phyloP scores from a whole-genome alignment of 1,139 yeast species.

The Yamadazyma triangularis region DNA sequence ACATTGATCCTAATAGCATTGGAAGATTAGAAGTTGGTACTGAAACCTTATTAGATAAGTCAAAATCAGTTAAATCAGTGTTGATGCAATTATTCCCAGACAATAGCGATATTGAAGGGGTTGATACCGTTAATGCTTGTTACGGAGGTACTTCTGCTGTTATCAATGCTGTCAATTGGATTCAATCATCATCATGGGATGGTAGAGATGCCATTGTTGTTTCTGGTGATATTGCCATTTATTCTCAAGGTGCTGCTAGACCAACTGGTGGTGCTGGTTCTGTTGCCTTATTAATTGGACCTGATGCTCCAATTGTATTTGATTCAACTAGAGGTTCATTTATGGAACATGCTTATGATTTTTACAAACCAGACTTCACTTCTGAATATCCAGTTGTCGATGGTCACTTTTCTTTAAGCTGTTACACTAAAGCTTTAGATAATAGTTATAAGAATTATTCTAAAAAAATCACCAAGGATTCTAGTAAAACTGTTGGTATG shows the following conservation, averaged over 20 bases:
- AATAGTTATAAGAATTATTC: slow-evolving; percentile 80
- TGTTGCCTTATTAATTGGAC: slow-evolving; percentile 92
- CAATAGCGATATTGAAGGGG: slow-evolving; percentile 90
- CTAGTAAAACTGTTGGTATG: slow-evolving; percentile 55
- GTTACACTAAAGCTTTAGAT: slow-evolving; percentile 94
- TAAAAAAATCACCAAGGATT: slow-evolving; percentile 63
- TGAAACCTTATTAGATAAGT: slow-evolving; percentile 93
- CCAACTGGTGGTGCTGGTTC: slow-evolving; percentile 99
- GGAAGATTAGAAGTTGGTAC: slow-evolving; percentile 99
- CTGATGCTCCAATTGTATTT: slow-evolving; percentile 95
- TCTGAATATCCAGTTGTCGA: slow-evolving; percentile 97
- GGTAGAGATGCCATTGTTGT: slow-evolving; percentile 98
- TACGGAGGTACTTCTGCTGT: slow-evolving; percentile 98
- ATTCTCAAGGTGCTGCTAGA: slow-evolving; percentile 96
- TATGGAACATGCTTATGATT: slow-evolving; percentile 97
- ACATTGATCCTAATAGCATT: slow-evolving; percentile 72
- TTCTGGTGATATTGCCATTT: slow-evolving; percentile 96
- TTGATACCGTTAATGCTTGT: slow-evolving; percentile 96
- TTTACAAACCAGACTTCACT: slow-evolving; percentile 96
- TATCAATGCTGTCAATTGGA: slow-evolving; percentile 92
- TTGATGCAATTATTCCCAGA: slow-evolving; percentile 91
- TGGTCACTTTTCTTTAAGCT: slow-evolving; percentile 91
- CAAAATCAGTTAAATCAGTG: slow-evolving; percentile 94
- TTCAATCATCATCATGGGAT: slow-evolving; percentile 96
- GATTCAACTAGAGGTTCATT: slow-evolving; percentile 84